Percentiles rank a stretch among this genome's conserved stretches.
Conservation (phyloP, 1,139 yeast genomes). For the Kodamaea ohmeri region DNA sequence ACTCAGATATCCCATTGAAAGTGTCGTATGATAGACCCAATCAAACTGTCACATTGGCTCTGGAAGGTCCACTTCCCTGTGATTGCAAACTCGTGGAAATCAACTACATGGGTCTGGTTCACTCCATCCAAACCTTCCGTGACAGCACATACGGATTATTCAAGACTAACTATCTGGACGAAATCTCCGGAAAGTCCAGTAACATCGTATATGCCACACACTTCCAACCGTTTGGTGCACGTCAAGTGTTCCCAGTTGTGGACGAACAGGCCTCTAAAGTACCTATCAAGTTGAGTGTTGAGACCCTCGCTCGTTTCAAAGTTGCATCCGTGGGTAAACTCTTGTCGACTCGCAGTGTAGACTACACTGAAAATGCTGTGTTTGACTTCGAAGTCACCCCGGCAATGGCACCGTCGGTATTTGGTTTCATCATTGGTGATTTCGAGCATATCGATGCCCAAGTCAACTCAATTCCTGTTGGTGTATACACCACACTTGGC, state of each 20-base stretch:
- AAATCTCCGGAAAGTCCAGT: constrained; percentile 43
- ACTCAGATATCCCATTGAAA: constrained; percentile 11
- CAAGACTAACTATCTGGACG: constrained; percentile 59
- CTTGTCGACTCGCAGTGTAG: constrained; percentile 20
- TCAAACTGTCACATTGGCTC: constrained; percentile 29
- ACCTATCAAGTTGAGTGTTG: constrained; percentile 47
- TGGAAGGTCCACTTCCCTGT: constrained; percentile 8
- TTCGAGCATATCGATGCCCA: constrained; percentile 44
- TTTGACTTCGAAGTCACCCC: constrained; percentile 53
- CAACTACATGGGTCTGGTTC: constrained; percentile 53
- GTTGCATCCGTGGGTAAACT: constrained; percentile 50
- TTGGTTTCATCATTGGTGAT: constrained; percentile 68
- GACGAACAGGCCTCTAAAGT: constrained; percentile 61
- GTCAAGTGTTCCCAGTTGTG: constrained; percentile 60
- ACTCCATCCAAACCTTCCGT: constrained; percentile 50
- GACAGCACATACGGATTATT: constrained; percentile 66
- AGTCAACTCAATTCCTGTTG: constrained; percentile 35
- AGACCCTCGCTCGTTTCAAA: constrained; percentile 42
- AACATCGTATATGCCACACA: constrained; percentile 63
- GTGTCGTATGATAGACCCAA: constrained; percentile 37
- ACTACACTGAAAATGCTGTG: constrained; percentile 24
- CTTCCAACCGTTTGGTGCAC: constrained; percentile 64
- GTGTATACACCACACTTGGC: constrained; percentile 57
- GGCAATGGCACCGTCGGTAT: constrained; percentile 57
- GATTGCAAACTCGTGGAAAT: constrained; percentile 12